Evolutionary conservation across 2,329 filamentous ascomycete species (phyloP), one percentile per base, ranked within the genome.

Genomic region (Talaromyces pinophilus): DNA sequence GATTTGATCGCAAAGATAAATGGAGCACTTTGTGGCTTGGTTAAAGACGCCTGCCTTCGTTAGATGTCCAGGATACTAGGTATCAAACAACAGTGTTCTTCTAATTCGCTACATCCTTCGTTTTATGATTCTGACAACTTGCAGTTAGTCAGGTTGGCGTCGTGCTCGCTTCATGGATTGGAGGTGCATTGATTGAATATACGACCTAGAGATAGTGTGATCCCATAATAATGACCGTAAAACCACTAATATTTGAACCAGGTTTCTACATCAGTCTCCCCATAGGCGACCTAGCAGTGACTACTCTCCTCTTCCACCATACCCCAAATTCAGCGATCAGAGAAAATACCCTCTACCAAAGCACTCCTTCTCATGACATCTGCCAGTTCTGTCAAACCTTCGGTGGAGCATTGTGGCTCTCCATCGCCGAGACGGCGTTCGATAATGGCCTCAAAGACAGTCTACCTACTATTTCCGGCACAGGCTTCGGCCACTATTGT

Each of bases 111-210:
- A 4, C 15, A 40, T 40, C 17, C 38, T 40, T 40, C 5, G 5
- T 17, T 17, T 40, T 4, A 40, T 35, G 33, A 11, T 4, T n/a
- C n/a, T n/a, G n/a, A n/a, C n/a, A 35, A 35, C 33, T 35, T 35
- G 33, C 33, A 11, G 33, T 35, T 35, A 35, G 33, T 35, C 10
- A 35, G 33, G 33, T 60, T n/a, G 55, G 63, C n/a, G 30, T 40
- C 7, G 63, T 54, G 2, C 30, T 19, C 19, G 81, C 79, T 0
- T 80, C 80, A 0, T 67, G 82, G 3, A 67, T 83, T 22, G 80
- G 81, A 7, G 81, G 81, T 19, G 77, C 71, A 4, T 73, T 82
- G 17, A 81, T 80, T 0, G 69, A 78, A 50, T 70, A 76, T 25
- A 71, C 71, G 0, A 73, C 72, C 1, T 82, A 80, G 80, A 72